These are phyloP conservation scores for Coemansia sp. DNA, from an alignment of 192 early-diverging fungal species.

Conservation along the genomic window DNA sequence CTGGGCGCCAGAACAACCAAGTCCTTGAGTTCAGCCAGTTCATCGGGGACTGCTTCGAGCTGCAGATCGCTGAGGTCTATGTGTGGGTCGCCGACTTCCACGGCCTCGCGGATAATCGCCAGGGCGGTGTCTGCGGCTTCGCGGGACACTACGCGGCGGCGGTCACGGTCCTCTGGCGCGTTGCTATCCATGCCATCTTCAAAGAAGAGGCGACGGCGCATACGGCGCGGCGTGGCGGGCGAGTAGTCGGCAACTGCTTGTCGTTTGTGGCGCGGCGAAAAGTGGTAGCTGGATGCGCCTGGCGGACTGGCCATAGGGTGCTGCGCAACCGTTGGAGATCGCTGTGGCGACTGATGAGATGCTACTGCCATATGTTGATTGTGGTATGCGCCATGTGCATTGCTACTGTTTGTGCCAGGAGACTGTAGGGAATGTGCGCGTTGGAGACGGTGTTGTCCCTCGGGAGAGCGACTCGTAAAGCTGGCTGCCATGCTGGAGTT, in stretches of 20 bases:
- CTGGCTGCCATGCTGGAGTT: conserved; percentile 35
- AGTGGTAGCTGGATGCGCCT: conserved; percentile 19
- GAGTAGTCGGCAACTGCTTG: conserved; percentile 9
- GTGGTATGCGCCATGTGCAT: neutral
- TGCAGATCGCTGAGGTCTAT: conserved; percentile 57
- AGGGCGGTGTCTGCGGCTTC: conserved; percentile 30
- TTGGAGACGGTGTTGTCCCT: conserved; percentile 29
- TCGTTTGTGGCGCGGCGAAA: conserved; percentile 43
- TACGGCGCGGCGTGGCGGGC: conserved; percentile 34
- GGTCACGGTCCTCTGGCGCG: conserved; percentile 26
- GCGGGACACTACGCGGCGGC: conserved; percentile 7
- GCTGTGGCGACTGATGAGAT: neutral
- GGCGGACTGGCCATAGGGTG: conserved; percentile 13
- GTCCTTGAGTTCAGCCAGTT: conserved; percentile 55
- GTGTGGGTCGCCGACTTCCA: conserved; percentile 47
- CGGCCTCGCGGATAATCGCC: conserved; percentile 47
- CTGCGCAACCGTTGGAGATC: neutral
- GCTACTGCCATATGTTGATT: neutral
- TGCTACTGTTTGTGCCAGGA: conserved; percentile 3
- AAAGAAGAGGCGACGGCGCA: conserved; percentile 53
- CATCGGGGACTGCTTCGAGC: conserved; percentile 46
- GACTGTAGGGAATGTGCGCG: conserved; percentile 46
- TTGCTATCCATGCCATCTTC: conserved; percentile 31
- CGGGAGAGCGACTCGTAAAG: conserved; percentile 32
- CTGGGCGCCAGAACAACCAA: conserved; percentile 50